phyloP scores from a whole-genome alignment of 371 early-diverging fungal genomes.

The Sporodiniella umbellata region DNA sequence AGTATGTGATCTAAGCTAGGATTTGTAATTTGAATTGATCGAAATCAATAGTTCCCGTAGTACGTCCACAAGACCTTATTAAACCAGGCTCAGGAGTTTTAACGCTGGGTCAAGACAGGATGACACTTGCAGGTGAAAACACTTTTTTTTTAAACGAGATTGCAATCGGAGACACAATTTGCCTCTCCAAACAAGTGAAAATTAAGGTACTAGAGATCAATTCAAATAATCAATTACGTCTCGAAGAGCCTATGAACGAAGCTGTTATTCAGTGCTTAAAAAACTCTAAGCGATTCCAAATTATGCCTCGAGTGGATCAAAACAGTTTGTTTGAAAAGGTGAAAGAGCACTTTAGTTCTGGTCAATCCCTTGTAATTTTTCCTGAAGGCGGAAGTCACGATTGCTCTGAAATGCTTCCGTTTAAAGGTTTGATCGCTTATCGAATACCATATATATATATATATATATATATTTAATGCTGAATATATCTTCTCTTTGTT shows the following conservation, averaged over 20 bases:
- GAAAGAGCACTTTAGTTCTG: slow-evolving; percentile 55
- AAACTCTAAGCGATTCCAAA: slow-evolving; percentile 44
- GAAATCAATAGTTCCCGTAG: slow-evolving; percentile 65
- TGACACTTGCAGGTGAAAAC: slow-evolving; percentile 42
- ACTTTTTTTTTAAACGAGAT: slow-evolving; percentile 62
- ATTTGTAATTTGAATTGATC: neutral
- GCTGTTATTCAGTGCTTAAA: slow-evolving; percentile 36
- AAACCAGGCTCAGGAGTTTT: slow-evolving; percentile 53
- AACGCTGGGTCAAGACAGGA: slow-evolving; percentile 35
- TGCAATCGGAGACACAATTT: slow-evolving; percentile 47
- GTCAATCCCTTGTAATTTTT: slow-evolving; percentile 80
- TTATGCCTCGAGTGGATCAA: slow-evolving; percentile 79
- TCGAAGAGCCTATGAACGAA: slow-evolving; percentile 46
- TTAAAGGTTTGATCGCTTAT: slow-evolving; percentile 55
- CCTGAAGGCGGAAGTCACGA: slow-evolving; percentile 94
- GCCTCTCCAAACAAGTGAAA: slow-evolving; percentile 41
- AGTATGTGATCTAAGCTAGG: slow-evolving; percentile 25
- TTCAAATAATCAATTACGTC: slow-evolving; percentile 62
- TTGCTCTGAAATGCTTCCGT: slow-evolving; percentile 80
- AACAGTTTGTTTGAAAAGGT: slow-evolving; percentile 69
- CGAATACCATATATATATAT: neutral
- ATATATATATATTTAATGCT: no score
- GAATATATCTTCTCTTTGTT: slow-evolving; percentile 3
- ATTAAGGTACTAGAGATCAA: slow-evolving; percentile 53
- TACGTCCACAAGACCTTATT: slow-evolving; percentile 77